Evolutionary conservation across 1,284 basidiomycete genomes (phyloP), one percentile per base, ranked within the genome.

Genomic region (Sporisorium graminicola): DNA sequence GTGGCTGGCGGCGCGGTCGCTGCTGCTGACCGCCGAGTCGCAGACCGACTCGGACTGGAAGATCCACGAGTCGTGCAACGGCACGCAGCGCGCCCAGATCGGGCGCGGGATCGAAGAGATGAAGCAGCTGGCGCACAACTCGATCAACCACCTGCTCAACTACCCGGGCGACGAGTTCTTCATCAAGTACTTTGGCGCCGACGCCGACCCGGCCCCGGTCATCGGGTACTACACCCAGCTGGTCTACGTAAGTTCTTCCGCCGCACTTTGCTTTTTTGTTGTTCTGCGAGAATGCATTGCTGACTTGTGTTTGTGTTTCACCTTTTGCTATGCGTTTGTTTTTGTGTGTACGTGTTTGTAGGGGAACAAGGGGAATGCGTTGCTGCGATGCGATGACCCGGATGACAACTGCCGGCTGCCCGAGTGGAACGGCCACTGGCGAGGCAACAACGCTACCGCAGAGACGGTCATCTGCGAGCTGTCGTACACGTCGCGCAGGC

Each of bases 381-480:
- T 80, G 1, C 16, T 78, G 22, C 81, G 87, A 54, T 88, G 87
- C 69, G 87, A 88, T 66, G 77, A 88, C 73, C 75, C 80, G 14
- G 87, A 88, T 50, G 80, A 80, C 46, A 86, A 86, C 58, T 84
- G 84, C 77, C 24, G 58, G 9, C 82, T 83, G 24, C 59, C 73
- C 27, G 86, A 84, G 1, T 87, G 85, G 85, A 69, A 78, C 52
- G 87, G 87, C 5, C 87, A 88, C 78, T 87, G 86, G 86, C 78
- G 87, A 49, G 87, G 87, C 20, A 76, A 83, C 59, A 87, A 88
- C 61, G 87, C 83, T 4, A 87, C 87, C 3, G 47, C 65, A 10
- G 87, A 88, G 77, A 88, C 87, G 2, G 87, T 86, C 40, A 85
- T 85, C 54, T 83, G 80, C 68, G 60, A 75, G 2, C 64, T 66